A percentile compares a stretch with the other conserved stretches of the same genome.
phyloP scores from a whole-genome alignment of 2,329 filamentous ascomycete species.

The Hypomyces rosellus region DNA sequence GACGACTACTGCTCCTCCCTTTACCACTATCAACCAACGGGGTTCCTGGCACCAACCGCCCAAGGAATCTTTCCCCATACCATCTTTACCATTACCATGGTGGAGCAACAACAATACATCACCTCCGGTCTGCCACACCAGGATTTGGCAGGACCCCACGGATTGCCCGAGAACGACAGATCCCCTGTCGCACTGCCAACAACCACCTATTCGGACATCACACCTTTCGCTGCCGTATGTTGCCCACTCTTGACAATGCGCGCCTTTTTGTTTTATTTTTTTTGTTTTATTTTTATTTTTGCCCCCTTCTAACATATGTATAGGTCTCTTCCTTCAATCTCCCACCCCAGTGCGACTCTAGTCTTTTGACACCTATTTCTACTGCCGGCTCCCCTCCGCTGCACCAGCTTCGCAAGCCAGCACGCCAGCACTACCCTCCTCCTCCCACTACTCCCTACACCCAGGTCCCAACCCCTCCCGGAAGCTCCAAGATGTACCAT shows the following conservation, averaged over 20 bases:
- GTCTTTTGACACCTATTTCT: conserved; percentile 47
- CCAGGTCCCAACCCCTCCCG: conserved; percentile 44
- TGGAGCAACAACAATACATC: conserved; percentile 31
- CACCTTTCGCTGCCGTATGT: conserved; percentile 28
- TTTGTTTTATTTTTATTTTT: no score
- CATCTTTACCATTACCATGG: conserved; percentile 24
- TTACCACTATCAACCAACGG: neutral
- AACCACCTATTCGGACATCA: conserved; percentile 24
- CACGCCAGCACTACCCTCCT: conserved; percentile 31
- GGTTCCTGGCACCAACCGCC: conserved; percentile 12
- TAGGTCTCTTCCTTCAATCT: conserved; percentile 28
- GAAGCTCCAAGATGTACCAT: conserved; percentile 39
- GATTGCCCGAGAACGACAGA: conserved; percentile 20
- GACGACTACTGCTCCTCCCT: neutral
- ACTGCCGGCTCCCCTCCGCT: conserved; percentile 42
- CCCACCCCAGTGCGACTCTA: conserved; percentile 34
- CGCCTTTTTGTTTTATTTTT: neutral
- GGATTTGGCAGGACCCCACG: conserved; percentile 24
- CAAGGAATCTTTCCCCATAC: neutral
- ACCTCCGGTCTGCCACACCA: conserved; percentile 26
- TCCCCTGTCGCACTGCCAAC: conserved; percentile 15
- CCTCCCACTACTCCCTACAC: conserved; percentile 29
- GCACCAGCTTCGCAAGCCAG: conserved; percentile 37
- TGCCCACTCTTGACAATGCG: neutral
- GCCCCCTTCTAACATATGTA: conserved; percentile 1